These are phyloP conservation scores for Sporisorium exsertum DNA, from an alignment of 1,284 basidiomycete genomes.

Conservation along the genomic window DNA sequence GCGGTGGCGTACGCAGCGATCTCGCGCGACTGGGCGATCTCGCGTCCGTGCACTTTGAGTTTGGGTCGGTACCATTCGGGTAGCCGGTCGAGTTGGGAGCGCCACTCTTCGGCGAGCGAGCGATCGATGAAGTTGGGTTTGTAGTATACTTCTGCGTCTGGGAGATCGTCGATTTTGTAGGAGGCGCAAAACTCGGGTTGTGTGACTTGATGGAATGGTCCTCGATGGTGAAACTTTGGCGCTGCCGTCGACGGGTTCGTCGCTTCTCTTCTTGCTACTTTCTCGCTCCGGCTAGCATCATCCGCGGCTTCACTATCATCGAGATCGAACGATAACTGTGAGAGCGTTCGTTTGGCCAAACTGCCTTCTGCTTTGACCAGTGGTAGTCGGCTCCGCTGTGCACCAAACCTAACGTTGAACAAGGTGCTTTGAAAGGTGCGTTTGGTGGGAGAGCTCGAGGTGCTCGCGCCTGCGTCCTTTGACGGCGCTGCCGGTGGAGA, in stretches of 20 bases:
- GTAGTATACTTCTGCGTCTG: constrained; percentile 71
- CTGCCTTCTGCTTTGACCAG: constrained; percentile 10
- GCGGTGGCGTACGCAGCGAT: constrained; percentile 69
- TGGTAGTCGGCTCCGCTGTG: constrained; percentile 24
- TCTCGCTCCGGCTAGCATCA: background rate
- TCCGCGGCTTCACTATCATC: background rate
- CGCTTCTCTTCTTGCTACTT: constrained; percentile 5
- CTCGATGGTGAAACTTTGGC: constrained; percentile 37
- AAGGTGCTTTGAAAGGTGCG: constrained; percentile 43
- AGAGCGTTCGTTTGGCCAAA: constrained; percentile 19
- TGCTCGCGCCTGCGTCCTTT: background rate
- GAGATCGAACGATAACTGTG: background rate
- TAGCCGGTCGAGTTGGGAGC: constrained; percentile 69
- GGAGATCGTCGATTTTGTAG: constrained; percentile 35
- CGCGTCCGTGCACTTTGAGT: constrained; percentile 73
- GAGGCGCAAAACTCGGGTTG: constrained; percentile 23
- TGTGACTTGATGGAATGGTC: constrained; percentile 50
- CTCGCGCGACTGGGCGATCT: constrained; percentile 72
- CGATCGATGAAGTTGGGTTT: constrained; percentile 69
- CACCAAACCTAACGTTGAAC: constrained; percentile 47
- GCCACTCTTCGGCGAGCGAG: constrained; percentile 70
- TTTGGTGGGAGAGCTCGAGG: constrained; percentile 16
- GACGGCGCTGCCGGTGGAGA: background rate
- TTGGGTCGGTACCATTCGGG: constrained; percentile 71
- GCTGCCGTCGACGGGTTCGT: constrained; percentile 6